These are phyloP conservation scores for Yamadazyma insecticola DNA, from an alignment of 805 yeast species.

Conservation along the genomic window DNA sequence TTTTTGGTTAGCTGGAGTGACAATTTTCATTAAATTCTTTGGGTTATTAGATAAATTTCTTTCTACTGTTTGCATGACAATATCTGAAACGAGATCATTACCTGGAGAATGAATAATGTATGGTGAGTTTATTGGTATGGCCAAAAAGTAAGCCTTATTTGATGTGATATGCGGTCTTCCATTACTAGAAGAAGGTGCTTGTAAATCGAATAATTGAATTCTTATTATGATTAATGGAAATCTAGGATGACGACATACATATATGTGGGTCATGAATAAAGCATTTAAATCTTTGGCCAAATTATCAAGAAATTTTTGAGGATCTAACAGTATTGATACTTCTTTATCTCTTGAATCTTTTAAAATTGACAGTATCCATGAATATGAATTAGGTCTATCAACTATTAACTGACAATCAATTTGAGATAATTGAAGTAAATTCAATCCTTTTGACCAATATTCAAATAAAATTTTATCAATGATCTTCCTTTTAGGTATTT, in stretches of 20 bases:
- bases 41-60: slow-evolving; percentile 45
- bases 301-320: slow-evolving; percentile 46
- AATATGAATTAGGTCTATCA: slow-evolving; percentile 47
- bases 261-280: slow-evolving; percentile 59
- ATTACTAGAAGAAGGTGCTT: slow-evolving; percentile 9
- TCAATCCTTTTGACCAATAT: slow-evolving; percentile 55
- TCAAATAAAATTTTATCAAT: slow-evolving; percentile 45
- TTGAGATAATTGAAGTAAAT: slow-evolving; percentile 64
- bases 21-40: slow-evolving; percentile 34
- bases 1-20: slow-evolving; percentile 32
- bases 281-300: slow-evolving; percentile 45
- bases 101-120: slow-evolving; percentile 55
- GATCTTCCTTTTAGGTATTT: slow-evolving; percentile 19
- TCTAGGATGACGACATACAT: slow-evolving; percentile 60
- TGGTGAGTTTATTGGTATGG: slow-evolving; percentile 64
- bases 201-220: slow-evolving; percentile 62
- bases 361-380: slow-evolving; percentile 48
- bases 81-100: slow-evolving; percentile 38
- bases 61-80: slow-evolving; percentile 60
- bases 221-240: slow-evolving; percentile 59
- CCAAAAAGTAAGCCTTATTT: slow-evolving; percentile 59
- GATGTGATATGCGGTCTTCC: slow-evolving; percentile 44
- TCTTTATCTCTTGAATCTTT: slow-evolving; percentile 28
- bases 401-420: slow-evolving; percentile 63
- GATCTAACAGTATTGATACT: slow-evolving; percentile 38